phyloP scores from a whole-genome alignment of 495 filamentous ascomycete species.

The Oleoguttula mirabilis region DNA sequence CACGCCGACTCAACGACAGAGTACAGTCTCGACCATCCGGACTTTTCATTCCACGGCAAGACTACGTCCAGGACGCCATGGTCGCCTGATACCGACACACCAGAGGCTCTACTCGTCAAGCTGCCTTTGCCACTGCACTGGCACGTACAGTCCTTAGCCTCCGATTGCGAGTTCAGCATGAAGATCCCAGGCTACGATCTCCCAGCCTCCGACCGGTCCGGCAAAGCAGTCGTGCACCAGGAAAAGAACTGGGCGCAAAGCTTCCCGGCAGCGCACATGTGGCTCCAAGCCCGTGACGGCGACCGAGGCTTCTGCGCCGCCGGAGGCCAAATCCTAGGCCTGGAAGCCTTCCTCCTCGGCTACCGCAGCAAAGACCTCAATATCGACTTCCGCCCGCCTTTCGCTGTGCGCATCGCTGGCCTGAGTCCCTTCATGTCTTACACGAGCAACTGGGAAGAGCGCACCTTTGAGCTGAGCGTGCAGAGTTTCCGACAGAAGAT shows the following conservation, averaged over 20 bases:
- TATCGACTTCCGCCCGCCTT: slow-evolving; percentile 29
- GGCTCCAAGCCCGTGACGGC: slow-evolving; percentile 29
- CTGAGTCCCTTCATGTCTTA: slow-evolving; percentile 29
- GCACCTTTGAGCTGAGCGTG: slow-evolving; percentile 23
- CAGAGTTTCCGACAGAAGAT: slow-evolving; percentile 26
- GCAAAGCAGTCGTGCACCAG: slow-evolving; percentile 30
- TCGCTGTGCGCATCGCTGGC: slow-evolving; percentile 20
- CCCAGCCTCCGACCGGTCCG: slow-evolving; percentile 21
- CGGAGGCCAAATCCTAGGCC: slow-evolving; percentile 34
- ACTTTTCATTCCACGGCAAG: slow-evolving; percentile 27
- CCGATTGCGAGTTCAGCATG: slow-evolving; percentile 27
- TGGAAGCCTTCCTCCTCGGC: slow-evolving; percentile 35
- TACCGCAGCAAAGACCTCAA: slow-evolving; percentile 27
- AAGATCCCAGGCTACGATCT: slow-evolving; percentile 18
- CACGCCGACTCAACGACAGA: slow-evolving; percentile 21
- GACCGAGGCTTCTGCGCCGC: slow-evolving; percentile 28
- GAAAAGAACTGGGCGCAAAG: slow-evolving; percentile 39
- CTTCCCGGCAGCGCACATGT: slow-evolving; percentile 37
- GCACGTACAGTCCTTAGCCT: slow-evolving; percentile 36
- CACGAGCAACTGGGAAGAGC: slow-evolving; percentile 25
- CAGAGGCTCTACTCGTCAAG: slow-evolving; percentile 25
- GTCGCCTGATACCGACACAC: slow-evolving; percentile 19
- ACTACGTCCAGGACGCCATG: slow-evolving; percentile 28
- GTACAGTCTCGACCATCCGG: slow-evolving; percentile 21
- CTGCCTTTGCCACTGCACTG: slow-evolving; percentile 38